Evolutionary conservation across 2,329 filamentous ascomycete genomes (phyloP), one percentile per base, ranked within the genome.

Genomic region (Chaetoscypha palmicola): DNA sequence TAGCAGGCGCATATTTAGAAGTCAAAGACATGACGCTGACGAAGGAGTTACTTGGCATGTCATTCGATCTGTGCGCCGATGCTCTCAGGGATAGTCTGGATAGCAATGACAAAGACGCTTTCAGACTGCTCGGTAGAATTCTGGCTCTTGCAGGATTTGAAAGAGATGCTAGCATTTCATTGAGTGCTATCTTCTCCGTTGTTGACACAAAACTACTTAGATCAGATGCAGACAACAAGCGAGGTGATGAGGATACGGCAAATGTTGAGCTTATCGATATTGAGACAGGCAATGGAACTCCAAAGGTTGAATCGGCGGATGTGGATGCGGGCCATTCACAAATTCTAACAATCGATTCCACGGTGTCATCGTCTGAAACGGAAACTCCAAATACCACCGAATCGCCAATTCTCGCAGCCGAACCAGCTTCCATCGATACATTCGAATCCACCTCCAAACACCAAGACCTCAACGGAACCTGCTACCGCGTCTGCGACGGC

Each of bases 401-500:
- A 5, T 3, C 4, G 4, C 16, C n/a, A 16, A 16, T 4, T 34
- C 12, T 34, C 4, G 4, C 32, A 16, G n/a, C 14, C 3, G 17
- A 7, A 8, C 10, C 32, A 19, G 10, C 16, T 19, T 3, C 12
- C 4, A 9, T 5, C 8, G 30, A 16, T 33, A 28, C 24, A 12
- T 16, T 33, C 30, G 32, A 34, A 17, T 12, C 5, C 2, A 16
- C 12, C n/a, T 19, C 32, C n/a, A 19, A 34, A 17, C 17, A 4
- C 32, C 32, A 34, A 34, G 32, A 34, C 14, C 32, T 34, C 17
- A 16, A 34, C 17, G 32, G 32, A 34, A 34, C n/a, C 19, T n/a
- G 14, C 5, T 5, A 19, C 4, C n/a, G 14, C 32, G 17, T 16
- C 4, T 34, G 14, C 17, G 4, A 4, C n/a, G 32, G 32, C 32